Evolutionary conservation across 1,284 basidiomycete species (phyloP), one percentile per base, ranked within the genome.

Genomic region (Coniferiporia sulphurascens): DNA sequence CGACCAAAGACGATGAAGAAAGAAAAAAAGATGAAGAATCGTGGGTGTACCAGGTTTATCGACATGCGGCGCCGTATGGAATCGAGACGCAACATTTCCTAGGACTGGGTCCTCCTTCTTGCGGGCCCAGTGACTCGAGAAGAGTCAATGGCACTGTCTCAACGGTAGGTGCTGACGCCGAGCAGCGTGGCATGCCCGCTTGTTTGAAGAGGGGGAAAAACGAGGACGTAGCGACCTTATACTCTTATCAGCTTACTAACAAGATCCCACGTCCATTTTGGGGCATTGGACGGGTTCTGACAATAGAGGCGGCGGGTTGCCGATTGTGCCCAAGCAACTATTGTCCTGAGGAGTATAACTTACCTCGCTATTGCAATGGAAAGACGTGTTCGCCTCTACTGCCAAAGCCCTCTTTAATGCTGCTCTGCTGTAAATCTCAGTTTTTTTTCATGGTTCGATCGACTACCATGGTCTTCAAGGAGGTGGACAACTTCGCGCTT

Each of bases 161-260:
- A 52, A 63, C 56, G 62, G 62, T 63, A 17, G 45, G 36, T 35
- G 44, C 55, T 59, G 45, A 17, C 62, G 52, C 52, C 59, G 59
- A 57, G 52, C 62, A 63, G 62, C 62, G 62, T 63, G 62, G 62
- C 62, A 63, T 58, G 55, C 56, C 56, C 62, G 61, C 59, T 50
- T 50, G 49, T 38, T 43, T 45, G 22, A 32, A 55, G 36, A 43
- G 54, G 53, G 35, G 32, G 46, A 56, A 59, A 51, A 48, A 19
- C 10, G 32, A 44, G 45, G 45, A 10, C 19, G 48, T 43, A 19
- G 43, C 21, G 27, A 17, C 34, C 21, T 62, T 55, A 52, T 55
- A 54, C 56, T 58, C 48, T 58, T 43, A 4, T 10, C 38, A 3
- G 51, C 51, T 52, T 5, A 52, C 51, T 17, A 36, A 52, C 12